phyloP scores from a whole-genome alignment of 805 yeast species.

The Saccharomycopsis oosterbeekiorum region DNA sequence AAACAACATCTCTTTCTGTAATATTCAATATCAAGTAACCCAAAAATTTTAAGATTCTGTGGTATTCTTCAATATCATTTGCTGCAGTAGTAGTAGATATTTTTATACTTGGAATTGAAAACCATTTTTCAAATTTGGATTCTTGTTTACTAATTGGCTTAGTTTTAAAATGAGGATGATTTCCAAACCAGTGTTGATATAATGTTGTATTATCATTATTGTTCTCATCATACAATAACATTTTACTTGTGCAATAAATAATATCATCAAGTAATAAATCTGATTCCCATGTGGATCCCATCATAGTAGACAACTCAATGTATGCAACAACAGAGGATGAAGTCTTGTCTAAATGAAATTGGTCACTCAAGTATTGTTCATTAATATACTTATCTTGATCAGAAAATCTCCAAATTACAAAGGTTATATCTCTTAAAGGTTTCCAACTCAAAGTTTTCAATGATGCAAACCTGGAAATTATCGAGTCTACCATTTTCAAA shows the following conservation, averaged over 20 bases:
- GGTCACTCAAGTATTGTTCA: background rate
- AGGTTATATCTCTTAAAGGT: background rate
- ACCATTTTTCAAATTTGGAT: background rate
- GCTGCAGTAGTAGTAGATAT: background rate
- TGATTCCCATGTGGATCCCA: background rate
- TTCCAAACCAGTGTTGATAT: background rate
- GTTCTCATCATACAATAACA: background rate
- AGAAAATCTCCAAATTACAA: background rate
- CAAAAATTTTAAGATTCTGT: constrained; percentile 39
- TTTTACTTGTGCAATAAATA: background rate
- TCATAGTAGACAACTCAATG: background rate
- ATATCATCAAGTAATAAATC: background rate
- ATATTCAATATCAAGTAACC: constrained; percentile 46
- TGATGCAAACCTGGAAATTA: background rate
- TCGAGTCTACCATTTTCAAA: background rate
- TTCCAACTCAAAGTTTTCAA: background rate
- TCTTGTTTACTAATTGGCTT: background rate
- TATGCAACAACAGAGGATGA: background rate
- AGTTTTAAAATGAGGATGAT: background rate
- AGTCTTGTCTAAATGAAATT: background rate
- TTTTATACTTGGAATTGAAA: background rate
- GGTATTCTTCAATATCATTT: constrained; percentile 28
- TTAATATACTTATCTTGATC: background rate
- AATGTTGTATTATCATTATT: background rate
- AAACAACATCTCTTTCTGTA: constrained; percentile 48